Base-by-base conservation (phyloP, 768 basidiomycete species). In the Trametes cinnabarina region DNA sequence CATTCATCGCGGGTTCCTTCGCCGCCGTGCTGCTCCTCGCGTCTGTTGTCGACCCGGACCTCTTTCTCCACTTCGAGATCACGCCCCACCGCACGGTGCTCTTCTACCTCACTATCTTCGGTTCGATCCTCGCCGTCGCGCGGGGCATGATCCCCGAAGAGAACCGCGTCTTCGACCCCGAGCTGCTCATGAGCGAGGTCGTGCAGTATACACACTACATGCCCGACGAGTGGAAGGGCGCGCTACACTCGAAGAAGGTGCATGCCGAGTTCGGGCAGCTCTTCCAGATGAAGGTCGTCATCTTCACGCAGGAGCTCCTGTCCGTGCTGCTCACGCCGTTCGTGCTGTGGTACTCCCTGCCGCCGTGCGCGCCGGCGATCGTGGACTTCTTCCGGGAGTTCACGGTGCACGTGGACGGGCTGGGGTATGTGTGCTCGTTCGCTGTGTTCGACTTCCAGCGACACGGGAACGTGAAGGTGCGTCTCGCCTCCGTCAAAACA, bases 311-410 rank as follows among this genome's bases (percentile, higher is more conserved):
- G 67, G 97, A 99, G 69, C 75, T 98, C 1, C 67, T 92, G 11
- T 96, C 94, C 0, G 96, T 99, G 43, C 78, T 98, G 48, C 77
- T 96, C 40, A 99, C 96, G 2, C 97, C 97, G 0, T 91, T 97
- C 66, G 85, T 99, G 37, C 79, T 99, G 9, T 94, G 92, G 87
- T 89, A 89, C 73, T 92, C 96, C 4, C 80, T 99, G 3, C 96
- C 97, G 0, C 76, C 76, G 1, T 97, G 94, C 69, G 91, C 96
- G 1, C 88, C 91, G 9, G 88, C 87, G 0, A 90, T 98, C 63
- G 83, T 99, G 60, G 97, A 99, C 69, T 98, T 99, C 70, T 98
- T 99, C 82, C 85, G 96, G 30, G 96, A 98, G 72, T 99, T 98
- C 69, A 90, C 94, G 0, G 89, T 99, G 1, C 96, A 98, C 71